phyloP scores from a whole-genome alignment of 2,329 filamentous ascomycete species.

The Fusarium begoniae region DNA sequence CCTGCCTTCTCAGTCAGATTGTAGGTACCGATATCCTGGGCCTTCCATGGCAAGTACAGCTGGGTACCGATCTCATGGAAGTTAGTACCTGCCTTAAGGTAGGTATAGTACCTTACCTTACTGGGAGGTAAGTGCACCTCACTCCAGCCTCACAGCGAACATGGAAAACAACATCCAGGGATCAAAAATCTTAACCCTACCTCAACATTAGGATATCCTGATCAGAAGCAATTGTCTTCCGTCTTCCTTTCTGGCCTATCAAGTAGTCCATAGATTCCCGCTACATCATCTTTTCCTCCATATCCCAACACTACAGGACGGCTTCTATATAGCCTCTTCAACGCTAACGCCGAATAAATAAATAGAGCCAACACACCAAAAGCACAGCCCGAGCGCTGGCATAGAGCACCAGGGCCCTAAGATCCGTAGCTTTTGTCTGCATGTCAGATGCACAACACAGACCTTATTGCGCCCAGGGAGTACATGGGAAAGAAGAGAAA shows the following conservation, averaged over 20 bases:
- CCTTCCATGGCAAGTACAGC: not conserved
- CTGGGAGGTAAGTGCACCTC: not conserved
- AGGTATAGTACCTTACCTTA: not conserved
- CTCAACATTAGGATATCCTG: not conserved
- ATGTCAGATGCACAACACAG: conserved; percentile 27
- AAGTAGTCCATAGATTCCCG: not conserved
- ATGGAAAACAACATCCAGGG: not conserved
- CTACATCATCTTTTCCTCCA: not conserved
- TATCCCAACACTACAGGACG: not conserved
- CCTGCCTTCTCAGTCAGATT: not conserved
- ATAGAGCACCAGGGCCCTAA: not conserved
- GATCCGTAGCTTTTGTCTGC: conserved; percentile 13
- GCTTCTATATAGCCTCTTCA: not conserved
- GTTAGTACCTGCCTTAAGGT: not conserved
- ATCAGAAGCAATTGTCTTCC: not conserved
- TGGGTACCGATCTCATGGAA: not conserved
- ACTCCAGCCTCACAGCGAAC: not conserved
- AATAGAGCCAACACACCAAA: not conserved
- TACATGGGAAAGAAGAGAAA: not conserved
- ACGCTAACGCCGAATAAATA: conserved; percentile 5
- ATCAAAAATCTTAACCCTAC: not conserved
- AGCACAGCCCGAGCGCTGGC: conserved; percentile 16
- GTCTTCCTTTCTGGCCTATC: not conserved
- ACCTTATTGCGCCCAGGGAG: conserved; percentile 14
- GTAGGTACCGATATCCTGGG: not conserved